Base-by-base conservation (phyloP, 108 stramenopile genomes). In the Craspedostauros australis region DNA sequence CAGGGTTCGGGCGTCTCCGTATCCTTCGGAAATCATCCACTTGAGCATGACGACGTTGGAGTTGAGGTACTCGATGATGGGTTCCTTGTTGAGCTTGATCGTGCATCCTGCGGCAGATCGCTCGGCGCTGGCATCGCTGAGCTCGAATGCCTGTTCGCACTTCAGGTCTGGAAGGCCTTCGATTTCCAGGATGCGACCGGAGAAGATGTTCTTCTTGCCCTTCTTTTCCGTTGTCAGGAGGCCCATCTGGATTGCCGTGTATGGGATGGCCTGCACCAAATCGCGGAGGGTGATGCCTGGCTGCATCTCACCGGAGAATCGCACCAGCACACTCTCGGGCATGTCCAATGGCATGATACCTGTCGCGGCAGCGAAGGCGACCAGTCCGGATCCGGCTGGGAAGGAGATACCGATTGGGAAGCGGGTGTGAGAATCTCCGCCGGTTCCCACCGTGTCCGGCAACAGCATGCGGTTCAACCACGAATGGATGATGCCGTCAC, bases 1-100 rank as follows among this genome's bases (percentile, higher is more conserved):
- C 53, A 96, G 54, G 18, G 93, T 96, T 21, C 93, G 87, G 42
- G 75, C 72, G 66, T 96, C 92, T 14, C 95, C 95, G 58, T 96
- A 96, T 45, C 95, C 95, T 72, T 96, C 93, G 18, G 80, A 54
- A 72, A 96, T 94, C 95, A 96, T 96, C 95, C 95, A 96, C 68
- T 94, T 92, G 58, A 96, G 87, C 86, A 96, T 90, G 64, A 91
- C 89, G 56, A 96, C 74, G 64, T 96, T 96, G 28, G 79, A 82
- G 54, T 85, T 68, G 34, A 96, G 55, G 66, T 96, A 96, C 60
- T 96, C 95, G 41, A 91, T 83, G 57, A 96, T 89, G 50, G 95
- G 93, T 64, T 93, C 95, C 71, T 91, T 75, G 83, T 91, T 67
- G 44, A 96, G 70, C 60, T 94, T 74, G 77, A 96, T 96, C 47